Conservation (phyloP, 2,329 filamentous ascomycete species). For the Ascochyta viciae-villosae region DNA sequence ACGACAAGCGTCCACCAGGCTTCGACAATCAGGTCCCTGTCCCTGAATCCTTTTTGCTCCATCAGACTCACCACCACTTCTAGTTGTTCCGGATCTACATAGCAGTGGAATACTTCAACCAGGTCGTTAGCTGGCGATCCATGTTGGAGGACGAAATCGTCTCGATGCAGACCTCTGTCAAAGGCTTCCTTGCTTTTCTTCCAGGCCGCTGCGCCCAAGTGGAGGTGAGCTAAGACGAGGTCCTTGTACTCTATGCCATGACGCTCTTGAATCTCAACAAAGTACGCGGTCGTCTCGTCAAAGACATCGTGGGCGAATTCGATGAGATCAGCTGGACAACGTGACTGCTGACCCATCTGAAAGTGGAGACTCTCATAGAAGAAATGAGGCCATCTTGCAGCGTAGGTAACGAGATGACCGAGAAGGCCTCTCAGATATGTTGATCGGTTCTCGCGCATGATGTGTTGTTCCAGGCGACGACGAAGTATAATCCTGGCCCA, state of each 20-base stretch:
- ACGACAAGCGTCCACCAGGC: constrained; percentile 9
- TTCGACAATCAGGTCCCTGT: background rate
- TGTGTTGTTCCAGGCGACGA: constrained; percentile 1
- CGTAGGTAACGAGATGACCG: constrained; percentile 2
- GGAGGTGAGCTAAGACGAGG: constrained; percentile 4
- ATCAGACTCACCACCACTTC: constrained; percentile 1
- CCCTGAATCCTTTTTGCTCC: constrained; percentile 2
- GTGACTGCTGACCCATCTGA: constrained; percentile 1
- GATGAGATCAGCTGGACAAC: constrained; percentile 1
- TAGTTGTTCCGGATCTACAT: constrained; percentile 1
- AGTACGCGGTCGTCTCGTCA: constrained; percentile 8
- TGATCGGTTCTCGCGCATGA: background rate
- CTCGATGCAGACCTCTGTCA: background rate
- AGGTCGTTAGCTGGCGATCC: background rate
- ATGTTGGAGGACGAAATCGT: background rate
- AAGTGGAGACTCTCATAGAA: constrained; percentile 8
- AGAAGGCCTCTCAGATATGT: background rate
- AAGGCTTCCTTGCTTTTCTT: background rate
- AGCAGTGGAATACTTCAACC: constrained; percentile 1
- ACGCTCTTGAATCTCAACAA: background rate
- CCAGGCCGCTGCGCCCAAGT: background rate
- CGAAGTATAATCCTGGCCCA: constrained; percentile 5
- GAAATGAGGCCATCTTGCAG: constrained; percentile 2
- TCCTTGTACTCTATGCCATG: background rate
- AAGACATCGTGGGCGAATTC: constrained; percentile 6